Base-by-base conservation (phyloP, 2,329 filamentous ascomycete genomes). In the Claviceps pazoutovae region DNA sequence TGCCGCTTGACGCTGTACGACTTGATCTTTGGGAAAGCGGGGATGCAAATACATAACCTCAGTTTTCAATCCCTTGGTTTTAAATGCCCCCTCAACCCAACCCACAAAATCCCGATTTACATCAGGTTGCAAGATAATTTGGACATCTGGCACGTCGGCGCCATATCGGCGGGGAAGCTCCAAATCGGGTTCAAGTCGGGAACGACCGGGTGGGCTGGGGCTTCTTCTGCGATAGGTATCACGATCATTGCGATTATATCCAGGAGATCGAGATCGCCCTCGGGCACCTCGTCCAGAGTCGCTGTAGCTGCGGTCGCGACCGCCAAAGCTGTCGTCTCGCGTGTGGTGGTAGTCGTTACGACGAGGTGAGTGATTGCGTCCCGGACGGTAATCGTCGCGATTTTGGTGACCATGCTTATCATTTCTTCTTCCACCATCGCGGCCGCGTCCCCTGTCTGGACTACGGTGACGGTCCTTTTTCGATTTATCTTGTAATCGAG, bases 1-100 rank as follows among this genome's bases (percentile, higher is more conserved):
- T 11, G 90, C 71, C 39, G 94, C 86, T 63, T 95, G 88, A 50
- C 86, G 78, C 58, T 88, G 83, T 50, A 96, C 80, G n/a, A 95
- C 82, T 5, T 84, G 79, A 38, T 84, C 80, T 55, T 90, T 82
- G 17, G 86, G 79, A 46, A 94, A 80, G 21, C 86, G 81, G 34
- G 88, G 82, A 51, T 83, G 84, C 46, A 96, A 73, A 58, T 86
- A 84, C 68, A 95, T 83, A 19, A 89, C 82, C 60, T 94, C 86
- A 14, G 84, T 83, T 54, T 79, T 83, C 39, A 97, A 72, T 2
- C 82, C 82, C 51, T 83, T 82, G 37, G 78, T 75, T 53, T 78
- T 75, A 64, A 97, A 94, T 0, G 82, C 78, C 37, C 78, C 76
- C 63, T 95, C 86, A 11, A 95, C 83, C 78, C 87, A 95, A 50